Conservation (phyloP, 2,329 filamentous ascomycete species). For the Penicillium freii region DNA sequence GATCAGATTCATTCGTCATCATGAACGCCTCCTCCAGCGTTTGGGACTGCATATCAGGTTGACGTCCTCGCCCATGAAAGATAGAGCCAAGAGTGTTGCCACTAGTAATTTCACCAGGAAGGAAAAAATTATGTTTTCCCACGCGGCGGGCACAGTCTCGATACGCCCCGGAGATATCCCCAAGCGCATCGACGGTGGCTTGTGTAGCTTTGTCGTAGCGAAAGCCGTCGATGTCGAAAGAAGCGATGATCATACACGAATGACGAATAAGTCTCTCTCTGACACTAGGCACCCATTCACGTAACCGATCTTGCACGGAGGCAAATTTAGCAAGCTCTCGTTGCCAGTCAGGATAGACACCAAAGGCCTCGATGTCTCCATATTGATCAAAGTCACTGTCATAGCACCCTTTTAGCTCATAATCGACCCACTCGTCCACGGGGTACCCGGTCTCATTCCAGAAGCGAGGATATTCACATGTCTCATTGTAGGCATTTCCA, state of each 20-base stretch:
- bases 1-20: constrained; percentile 45
- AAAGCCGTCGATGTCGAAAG: constrained; percentile 66
- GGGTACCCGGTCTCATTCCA: constrained; percentile 59
- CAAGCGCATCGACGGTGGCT: constrained; percentile 61
- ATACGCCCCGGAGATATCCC: constrained; percentile 57
- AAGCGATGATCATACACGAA: constrained; percentile 61
- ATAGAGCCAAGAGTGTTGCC: constrained; percentile 61
- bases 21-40: constrained; percentile 51
- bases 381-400: constrained; percentile 66
- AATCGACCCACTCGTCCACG: constrained; percentile 48
- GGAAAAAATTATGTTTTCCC: constrained; percentile 63
- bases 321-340: constrained; percentile 65
- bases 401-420: constrained; percentile 55
- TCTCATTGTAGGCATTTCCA: constrained; percentile 53
- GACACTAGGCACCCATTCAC: constrained; percentile 62
- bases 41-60: constrained; percentile 53
- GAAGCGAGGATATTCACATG: constrained; percentile 60
- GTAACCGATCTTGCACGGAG: constrained; percentile 64
- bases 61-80: constrained; percentile 61
- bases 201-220: constrained; percentile 67
- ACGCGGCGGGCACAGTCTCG: constrained; percentile 56
- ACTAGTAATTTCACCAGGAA: constrained; percentile 63
- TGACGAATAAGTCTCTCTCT: constrained; percentile 58
- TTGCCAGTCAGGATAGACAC: constrained; percentile 62
- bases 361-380: constrained; percentile 63